A percentile compares a stretch with the other conserved stretches of the same genome.
Evolutionary conservation across 441 rosid species (phyloP).

Genomic region (Brassica balearica): DNA sequence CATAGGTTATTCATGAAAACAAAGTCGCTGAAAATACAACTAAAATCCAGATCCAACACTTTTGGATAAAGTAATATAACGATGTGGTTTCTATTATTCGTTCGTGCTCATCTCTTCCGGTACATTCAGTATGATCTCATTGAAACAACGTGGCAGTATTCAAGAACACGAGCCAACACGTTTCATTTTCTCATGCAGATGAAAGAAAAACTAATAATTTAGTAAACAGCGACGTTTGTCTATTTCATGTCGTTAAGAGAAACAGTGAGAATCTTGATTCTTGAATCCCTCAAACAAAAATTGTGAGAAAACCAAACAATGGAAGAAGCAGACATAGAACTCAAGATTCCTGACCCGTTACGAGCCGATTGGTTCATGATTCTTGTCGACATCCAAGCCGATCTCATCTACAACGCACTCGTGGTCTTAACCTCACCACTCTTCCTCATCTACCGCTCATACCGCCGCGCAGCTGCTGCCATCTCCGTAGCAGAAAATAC

Average conservation of each 20-base stretch:
- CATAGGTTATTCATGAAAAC: not conserved
- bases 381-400: conserved; percentile 56
- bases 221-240: conserved; percentile 17
- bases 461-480: conserved; percentile 54
- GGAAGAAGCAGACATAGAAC: conserved; percentile 30
- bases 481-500: conserved; percentile 46
- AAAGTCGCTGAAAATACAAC: not conserved
- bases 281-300: not conserved
- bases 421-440: conserved; percentile 58
- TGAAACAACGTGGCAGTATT: conserved; percentile 39
- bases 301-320: not conserved
- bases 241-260: conserved; percentile 22
- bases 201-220: not conserved
- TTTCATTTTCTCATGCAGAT: conserved; percentile 38
- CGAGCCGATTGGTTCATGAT: conserved; percentile 55
- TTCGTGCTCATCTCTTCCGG: not conserved
- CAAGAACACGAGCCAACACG: conserved; percentile 36
- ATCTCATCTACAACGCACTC: conserved; percentile 56
- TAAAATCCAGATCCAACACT: conserved; percentile 1
- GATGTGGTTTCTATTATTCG: not conserved
- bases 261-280: conserved; percentile 11
- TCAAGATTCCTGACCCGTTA: conserved; percentile 44
- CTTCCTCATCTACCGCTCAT: conserved; percentile 52
- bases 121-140: conserved; percentile 31
- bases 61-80: not conserved